Base-by-base conservation (phyloP, 202 grass and related monocot genomes). In the Setaria viridis region DNA sequence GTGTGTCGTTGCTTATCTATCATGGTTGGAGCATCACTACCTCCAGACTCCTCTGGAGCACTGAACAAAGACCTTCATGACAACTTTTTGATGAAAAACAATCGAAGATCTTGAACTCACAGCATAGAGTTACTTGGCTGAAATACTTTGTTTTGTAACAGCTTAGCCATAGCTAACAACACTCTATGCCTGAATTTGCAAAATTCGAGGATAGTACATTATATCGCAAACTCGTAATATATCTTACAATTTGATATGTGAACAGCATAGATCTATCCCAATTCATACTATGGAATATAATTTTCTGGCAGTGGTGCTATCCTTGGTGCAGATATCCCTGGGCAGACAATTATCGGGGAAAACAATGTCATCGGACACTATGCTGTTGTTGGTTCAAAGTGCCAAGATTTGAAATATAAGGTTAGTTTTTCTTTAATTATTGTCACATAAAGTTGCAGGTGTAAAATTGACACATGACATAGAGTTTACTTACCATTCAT, bases 351-450 rank as follows among this genome's bases (percentile, higher is more conserved):
- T 69, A 91, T 99, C 83, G 96, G 90, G 83, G 84, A 77, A 79
- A 83, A 91, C 77, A 99, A 94, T 94, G 68, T 91, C 57, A 85
- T 99, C 32, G 96, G 93, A 91, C 81, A 91, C 80, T 79, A 94
- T 87, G 90, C 93, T 14, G 82, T 91, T 37, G 90, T 99, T 88
- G 96, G 96, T 81, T 82, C 76, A 16, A 93, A 91, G 86, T 99
- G 91, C 80, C 96, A 96, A 85, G 96, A 99, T 91, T 87, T 96
- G 58, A 99, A 99, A 95, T 96, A 95, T 84, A 94, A 94, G 91
- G 97, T 99, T 89, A 84, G 73, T 33, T 86, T 47, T 55, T 51
- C 21, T 15, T 68, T 48, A 50, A 29, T 19, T 35, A 3, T 55
- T 37, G 49, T 59, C 20, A 45, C 39, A 53, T 34, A 70, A 66